Evolutionary conservation across 1,284 basidiomycete species (phyloP), one percentile per base, ranked within the genome.

Genomic region (Cystodermella granulosa): DNA sequence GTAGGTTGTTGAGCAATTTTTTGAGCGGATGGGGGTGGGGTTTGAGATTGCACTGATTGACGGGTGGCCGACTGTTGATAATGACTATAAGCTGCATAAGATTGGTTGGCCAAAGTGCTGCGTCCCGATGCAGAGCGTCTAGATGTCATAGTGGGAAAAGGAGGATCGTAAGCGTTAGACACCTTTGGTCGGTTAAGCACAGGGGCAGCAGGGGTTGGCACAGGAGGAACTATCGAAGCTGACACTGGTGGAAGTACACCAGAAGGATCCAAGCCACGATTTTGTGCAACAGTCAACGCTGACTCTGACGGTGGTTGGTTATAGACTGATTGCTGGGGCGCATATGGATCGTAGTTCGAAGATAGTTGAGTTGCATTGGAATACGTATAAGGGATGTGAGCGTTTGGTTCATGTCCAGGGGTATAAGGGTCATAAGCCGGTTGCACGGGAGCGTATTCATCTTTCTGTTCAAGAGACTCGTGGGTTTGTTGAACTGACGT

Each of bases 151-250:
- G 35, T 16, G 17, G 79, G 81, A 46, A 90, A 75, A 21, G 87
- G 87, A 14, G 87, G 87, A 52, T 90, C 87, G 55, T 89, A 90
- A 1, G 87, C 87, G 55, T 88, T 86, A 17, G 69, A 72, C 17
- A 78, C 67, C 61, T 81, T 84, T 15, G 84, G 83, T 45, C 86
- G 67, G 63, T 60, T 77, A 68, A 65, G 64, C 52, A 49, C 67
- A 24, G 72, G 65, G 4, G 69, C 58, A 14, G 72, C 65, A 3
- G 72, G 61, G 22, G 64, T 54, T 7, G 74, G 68, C 5, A 73
- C 62, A 42, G 62, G 52, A 37, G 62, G 61, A 6, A 60, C 49
- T 43, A 43, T 47, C 21, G 46, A n/a, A 31, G 11, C 11, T 31
- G 28, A 11, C n/a, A 31, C 28, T 31, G 37, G n/a, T 20, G 20